These are phyloP conservation scores for Nakaseomyces glabratus DNA, from an alignment of 1,139 yeast species.

Conservation along the genomic window DNA sequence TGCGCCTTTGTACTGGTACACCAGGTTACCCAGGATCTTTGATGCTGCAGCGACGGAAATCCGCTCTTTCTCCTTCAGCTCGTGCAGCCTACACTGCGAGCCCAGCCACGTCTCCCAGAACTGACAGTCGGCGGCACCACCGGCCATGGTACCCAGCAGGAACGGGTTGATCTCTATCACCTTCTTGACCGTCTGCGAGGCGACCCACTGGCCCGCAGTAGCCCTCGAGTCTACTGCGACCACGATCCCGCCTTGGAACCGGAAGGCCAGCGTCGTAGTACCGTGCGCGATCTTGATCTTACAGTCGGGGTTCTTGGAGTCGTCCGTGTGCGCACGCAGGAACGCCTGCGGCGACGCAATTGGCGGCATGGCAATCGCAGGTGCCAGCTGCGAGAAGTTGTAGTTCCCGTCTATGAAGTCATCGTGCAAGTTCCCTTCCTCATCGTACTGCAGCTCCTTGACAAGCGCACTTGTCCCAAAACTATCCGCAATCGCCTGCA, in stretches of 20 bases:
- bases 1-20: constrained; percentile 91
- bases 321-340: constrained; percentile 96
- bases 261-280: constrained; percentile 92
- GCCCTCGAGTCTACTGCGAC: constrained; percentile 98
- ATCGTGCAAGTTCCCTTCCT: constrained; percentile 31
- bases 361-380: constrained; percentile 69
- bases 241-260: constrained; percentile 91
- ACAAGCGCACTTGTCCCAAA: constrained; percentile 20
- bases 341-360: constrained; percentile 90
- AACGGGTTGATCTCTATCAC: constrained; percentile 95
- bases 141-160: constrained; percentile 96
- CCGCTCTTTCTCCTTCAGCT: constrained; percentile 86
- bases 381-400: constrained; percentile 37
- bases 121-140: constrained; percentile 99
- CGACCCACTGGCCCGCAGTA: constrained; percentile 98
- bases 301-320: constrained; percentile 83
- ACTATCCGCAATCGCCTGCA: constrained; percentile 30
- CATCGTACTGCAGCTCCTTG: constrained; percentile 23
- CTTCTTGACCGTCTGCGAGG: constrained; percentile 95
- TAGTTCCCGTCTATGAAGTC: constrained; percentile 31
- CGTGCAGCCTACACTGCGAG: constrained; percentile 90
- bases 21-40: constrained; percentile 82
- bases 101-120: constrained; percentile 99
- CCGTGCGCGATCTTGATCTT: constrained; percentile 97
- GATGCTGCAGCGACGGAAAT: constrained; percentile 96